phyloP scores from a whole-genome alignment of 306 rosid genomes.

The Rubus idaeus region DNA sequence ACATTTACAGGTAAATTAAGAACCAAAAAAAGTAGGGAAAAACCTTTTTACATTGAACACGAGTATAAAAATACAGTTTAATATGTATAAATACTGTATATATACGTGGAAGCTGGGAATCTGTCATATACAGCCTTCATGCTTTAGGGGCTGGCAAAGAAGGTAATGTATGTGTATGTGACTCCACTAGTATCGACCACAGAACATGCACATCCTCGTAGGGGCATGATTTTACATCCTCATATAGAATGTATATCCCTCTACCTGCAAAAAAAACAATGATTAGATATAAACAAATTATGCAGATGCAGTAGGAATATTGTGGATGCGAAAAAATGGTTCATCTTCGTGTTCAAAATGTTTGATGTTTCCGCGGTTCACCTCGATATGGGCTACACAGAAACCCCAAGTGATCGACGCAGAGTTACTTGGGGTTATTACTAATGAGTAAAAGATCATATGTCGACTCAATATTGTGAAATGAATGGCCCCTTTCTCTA shows the following conservation, averaged over 20 bases:
- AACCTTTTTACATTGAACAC: conserved; percentile 16
- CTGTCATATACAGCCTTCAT: conserved; percentile 37
- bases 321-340: background rate
- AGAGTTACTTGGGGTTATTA: background rate
- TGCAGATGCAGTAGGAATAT: background rate
- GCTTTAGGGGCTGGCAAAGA: conserved; percentile 54
- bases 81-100: conserved; percentile 23
- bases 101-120: conserved; percentile 35
- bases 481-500: background rate
- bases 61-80: background rate
- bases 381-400: no score
- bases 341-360: background rate
- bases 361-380: no score
- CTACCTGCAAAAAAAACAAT: conserved; percentile 49
- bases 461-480: background rate
- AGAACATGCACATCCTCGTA: conserved; percentile 85
- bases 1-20: conserved; percentile 15
- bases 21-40: background rate
- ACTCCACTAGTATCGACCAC: conserved; percentile 92
- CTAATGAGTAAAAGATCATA: background rate
- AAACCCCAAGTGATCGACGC: no score
- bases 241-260: conserved; percentile 85
- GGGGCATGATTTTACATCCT: conserved; percentile 90
- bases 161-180: conserved; percentile 43
- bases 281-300: background rate